Base-by-base conservation (phyloP, 257 asterid species). In the Jacaranda mimosifolia region DNA sequence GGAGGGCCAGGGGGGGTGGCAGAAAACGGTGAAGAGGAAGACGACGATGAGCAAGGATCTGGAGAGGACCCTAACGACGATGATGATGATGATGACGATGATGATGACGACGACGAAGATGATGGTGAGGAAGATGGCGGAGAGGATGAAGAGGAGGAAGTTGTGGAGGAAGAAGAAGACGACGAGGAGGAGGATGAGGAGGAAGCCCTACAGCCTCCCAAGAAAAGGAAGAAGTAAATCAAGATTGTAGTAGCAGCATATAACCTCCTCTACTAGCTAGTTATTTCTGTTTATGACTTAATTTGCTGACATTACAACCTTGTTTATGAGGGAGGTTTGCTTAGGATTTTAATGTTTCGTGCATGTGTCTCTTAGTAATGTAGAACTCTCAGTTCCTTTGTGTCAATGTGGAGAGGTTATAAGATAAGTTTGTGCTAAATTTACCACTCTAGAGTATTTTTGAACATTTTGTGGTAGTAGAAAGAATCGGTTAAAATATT, bases 191-290 rank as follows among this genome's bases (percentile, higher is more conserved):
- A 76, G 0, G 81, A 72, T 5, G 80, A 73, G 9, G 80, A 81
- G 80, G 91, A 83, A 66, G 84, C 80, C 52, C 81, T 85, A 1
- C 89, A 85, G 77, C 91, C 91, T 53, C 89, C 86, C 35, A 87
- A 87, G 89, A 87, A 87, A 63, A 87, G 91, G 83, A 87, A 87
- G 89, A 87, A 87, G 89, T 85, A 55, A 82, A 70, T 11, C 11
- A 38, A 26, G 45, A 17, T n/a, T 0, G 67, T 14, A 17, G 7
- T 13, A 63, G 55, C 9, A 65, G 64, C 13, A 52, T 51, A 18
- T 48, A 7, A 46, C 58, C 68, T 56, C 74, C 74, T 72, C 70
- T 46, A 26, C 2, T 26, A 4, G 75, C 74, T 72, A 13, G 60
- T 60, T 66, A 73, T 72, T 13, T 79, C 14, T 68, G 42, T 49